Evolutionary conservation across 805 yeast genomes (phyloP).

Genomic region (Metschnikowia dekortorum): DNA sequence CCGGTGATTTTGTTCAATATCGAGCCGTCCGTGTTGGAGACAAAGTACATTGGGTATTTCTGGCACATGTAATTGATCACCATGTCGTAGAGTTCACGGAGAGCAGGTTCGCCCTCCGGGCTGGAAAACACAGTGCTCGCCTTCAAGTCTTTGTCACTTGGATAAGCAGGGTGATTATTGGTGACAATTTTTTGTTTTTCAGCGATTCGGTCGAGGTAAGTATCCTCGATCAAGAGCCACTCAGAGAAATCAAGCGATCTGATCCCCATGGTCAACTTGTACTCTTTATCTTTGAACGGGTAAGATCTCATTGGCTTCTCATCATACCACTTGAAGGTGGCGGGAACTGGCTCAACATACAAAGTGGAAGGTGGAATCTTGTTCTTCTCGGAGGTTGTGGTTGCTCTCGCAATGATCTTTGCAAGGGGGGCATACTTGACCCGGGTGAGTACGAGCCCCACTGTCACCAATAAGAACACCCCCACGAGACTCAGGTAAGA

Average conservation of each 20-base stretch:
- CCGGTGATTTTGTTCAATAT: slow-evolving; percentile 27
- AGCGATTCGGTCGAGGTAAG: slow-evolving; percentile 24
- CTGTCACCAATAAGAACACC: background rate
- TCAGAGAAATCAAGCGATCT: slow-evolving; percentile 29
- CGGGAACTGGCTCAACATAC: slow-evolving; percentile 9
- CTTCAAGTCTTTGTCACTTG: slow-evolving; percentile 22
- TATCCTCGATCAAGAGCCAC: slow-evolving; percentile 39
- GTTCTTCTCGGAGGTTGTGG: background rate
- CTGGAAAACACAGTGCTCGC: slow-evolving; percentile 29
- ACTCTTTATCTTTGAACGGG: slow-evolving; percentile 60
- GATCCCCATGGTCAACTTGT: slow-evolving; percentile 26
- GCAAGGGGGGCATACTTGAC: background rate
- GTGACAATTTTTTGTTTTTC: slow-evolving; percentile 26
- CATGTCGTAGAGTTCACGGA: slow-evolving; percentile 31
- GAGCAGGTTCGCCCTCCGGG: slow-evolving; percentile 32
- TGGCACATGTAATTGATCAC: slow-evolving; percentile 30
- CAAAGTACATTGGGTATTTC: slow-evolving; percentile 38
- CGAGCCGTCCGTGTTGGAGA: slow-evolving; percentile 10
- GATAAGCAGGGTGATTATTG: slow-evolving; percentile 32
- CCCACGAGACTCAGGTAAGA: background rate
- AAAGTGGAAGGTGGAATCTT: background rate
- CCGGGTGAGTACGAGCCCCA: background rate
- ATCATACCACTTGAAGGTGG: slow-evolving; percentile 12
- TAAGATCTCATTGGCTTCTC: slow-evolving; percentile 15
- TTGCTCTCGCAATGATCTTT: background rate